These are phyloP conservation scores for Pyrus communis DNA, from an alignment of 306 rosid species.

Conservation along the genomic window DNA sequence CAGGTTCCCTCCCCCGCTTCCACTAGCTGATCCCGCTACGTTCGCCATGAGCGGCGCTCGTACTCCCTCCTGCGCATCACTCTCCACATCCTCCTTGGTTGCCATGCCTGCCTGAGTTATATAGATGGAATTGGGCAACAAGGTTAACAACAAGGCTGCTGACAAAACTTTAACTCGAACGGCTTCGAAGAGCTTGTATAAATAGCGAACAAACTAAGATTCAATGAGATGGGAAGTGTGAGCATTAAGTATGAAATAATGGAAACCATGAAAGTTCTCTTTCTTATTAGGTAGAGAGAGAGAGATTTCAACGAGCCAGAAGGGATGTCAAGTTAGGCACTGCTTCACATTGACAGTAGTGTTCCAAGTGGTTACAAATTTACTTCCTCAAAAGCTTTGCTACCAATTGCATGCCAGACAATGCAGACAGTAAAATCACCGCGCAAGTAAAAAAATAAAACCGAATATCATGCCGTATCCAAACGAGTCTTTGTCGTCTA, in stretches of 20 bases:
- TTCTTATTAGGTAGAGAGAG: not conserved
- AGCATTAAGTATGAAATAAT: constrained; percentile 3
- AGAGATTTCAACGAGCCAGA: not conserved
- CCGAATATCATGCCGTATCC: not conserved
- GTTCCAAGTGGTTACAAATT: not conserved
- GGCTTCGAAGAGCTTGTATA: not conserved
- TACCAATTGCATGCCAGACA: not conserved
- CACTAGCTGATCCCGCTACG: constrained; percentile 21
- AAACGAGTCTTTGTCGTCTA: too few species aligned
- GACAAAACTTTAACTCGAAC: not conserved
- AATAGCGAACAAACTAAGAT: not conserved
- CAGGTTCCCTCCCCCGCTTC: constrained; percentile 32
- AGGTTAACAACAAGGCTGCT: not conserved
- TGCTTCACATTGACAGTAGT: not conserved
- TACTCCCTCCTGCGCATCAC: constrained; percentile 16
- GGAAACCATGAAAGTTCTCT: not conserved
- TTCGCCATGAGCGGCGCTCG: constrained; percentile 37
- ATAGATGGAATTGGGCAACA: not conserved
- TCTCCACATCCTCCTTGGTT: constrained; percentile 45
- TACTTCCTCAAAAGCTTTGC: not conserved
- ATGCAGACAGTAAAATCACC: not conserved
- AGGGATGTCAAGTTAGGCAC: not conserved
- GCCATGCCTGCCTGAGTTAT: constrained; percentile 35
- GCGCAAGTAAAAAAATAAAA: not conserved
- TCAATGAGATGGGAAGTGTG: not conserved